Evolutionary conservation across 129 eudicot species (phyloP), one percentile per base, ranked within the genome.

Genomic region (Oenanthe sinensis): DNA sequence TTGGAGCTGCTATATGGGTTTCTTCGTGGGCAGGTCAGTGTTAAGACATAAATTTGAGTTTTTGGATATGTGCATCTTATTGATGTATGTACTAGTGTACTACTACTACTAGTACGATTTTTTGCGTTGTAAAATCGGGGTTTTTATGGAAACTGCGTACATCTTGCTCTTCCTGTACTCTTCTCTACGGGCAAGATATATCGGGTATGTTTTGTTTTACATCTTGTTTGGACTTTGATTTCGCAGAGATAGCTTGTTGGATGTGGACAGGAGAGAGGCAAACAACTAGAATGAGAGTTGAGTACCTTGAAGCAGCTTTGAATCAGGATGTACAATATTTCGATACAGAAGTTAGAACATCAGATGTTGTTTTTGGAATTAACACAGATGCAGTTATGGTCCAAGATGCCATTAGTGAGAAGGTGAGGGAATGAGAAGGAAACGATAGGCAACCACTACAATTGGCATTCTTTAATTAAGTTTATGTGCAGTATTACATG

Each of bases 231-330:
- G 65, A 22, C 43, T 26, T 67, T 67, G 37, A 42, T 72, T 71
- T 71, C 87, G 82, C 91, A 95, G 99, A 95, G 77, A 95, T 95
- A 83, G 88, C 99, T 33, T 95, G 99, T 86, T 95, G 99, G 99
- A 95, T 95, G 99, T 95, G 99, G 99, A 95, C 92, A 20, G 99
- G 99, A 74, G 99, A 95, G 84, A 90, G 99, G 63, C 99, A 95
- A 81, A 78, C 99, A 6, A 91, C 99, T 40, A 95, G 87, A 79
- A 95, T 92, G 97, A 90, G 99, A 86, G 92, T 95, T 82, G 92
- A 86, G 84, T 95, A 90, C 86, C 78, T 95, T 60, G 97, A 95
- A 84, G 92, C 99, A 77, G 99, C 97, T 63, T 40, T 92, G 79
- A 92, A 86, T 80, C 99, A 95, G 83, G 99, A 95, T 83, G 92